Conservation (phyloP, 768 basidiomycete species). For the Tulasnella sp. region DNA sequence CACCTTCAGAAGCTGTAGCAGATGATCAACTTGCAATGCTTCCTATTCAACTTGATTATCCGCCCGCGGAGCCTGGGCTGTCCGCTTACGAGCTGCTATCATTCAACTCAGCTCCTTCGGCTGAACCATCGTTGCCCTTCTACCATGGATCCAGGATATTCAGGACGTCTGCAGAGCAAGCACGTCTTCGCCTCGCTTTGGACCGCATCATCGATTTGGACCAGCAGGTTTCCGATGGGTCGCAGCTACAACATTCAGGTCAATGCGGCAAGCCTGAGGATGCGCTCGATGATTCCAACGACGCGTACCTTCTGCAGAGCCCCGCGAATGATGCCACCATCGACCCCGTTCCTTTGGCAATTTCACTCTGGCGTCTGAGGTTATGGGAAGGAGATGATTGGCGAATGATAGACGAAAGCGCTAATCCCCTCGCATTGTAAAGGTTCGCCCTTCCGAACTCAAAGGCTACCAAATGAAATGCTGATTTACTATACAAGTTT, state of each 20-base stretch:
- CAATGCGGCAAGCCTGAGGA: not conserved
- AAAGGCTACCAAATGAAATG: constrained; percentile 11
- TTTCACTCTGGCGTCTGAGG: constrained; percentile 76
- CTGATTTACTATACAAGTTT: constrained; percentile 16
- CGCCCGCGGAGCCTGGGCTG: not conserved
- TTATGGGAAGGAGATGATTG: constrained; percentile 66
- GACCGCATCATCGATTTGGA: constrained; percentile 56
- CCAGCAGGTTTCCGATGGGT: constrained; percentile 40
- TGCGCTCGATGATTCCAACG: constrained; percentile 56
- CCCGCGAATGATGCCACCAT: constrained; percentile 54
- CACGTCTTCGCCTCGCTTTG: constrained; percentile 57
- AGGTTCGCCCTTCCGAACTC: not conserved
- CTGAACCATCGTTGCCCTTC: constrained; percentile 52
- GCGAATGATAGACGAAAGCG: not conserved
- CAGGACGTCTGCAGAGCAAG: constrained; percentile 63
- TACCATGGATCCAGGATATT: constrained; percentile 72
- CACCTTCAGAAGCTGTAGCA: constrained; percentile 31
- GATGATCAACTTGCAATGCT: not conserved
- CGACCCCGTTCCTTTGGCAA: constrained; percentile 67
- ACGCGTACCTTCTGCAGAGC: constrained; percentile 69
- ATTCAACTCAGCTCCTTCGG: not conserved
- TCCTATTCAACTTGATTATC: constrained; percentile 1
- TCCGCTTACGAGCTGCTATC: constrained; percentile 28
- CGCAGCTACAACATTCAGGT: not conserved
- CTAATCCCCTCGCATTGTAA: not conserved